A percentile compares a stretch with the other conserved stretches of the same genome.
Conservation (phyloP, 2,329 filamentous ascomycete species). For the Onygenales sp. region DNA sequence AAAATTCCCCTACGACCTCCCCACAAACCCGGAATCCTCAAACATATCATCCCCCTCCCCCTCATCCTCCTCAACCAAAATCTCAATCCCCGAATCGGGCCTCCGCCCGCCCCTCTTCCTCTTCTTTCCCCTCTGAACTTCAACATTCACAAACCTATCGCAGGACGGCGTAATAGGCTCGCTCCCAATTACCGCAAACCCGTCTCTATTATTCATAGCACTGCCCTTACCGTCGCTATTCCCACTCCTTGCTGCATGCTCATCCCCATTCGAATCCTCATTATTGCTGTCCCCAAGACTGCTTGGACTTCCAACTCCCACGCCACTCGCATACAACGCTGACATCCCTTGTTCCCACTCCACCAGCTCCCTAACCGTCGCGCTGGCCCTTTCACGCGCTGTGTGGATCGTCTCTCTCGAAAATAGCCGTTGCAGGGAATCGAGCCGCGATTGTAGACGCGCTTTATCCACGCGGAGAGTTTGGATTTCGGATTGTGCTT, state of each 20-base stretch:
- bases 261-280: constrained; percentile 13
- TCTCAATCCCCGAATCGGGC: constrained; percentile 33
- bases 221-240: constrained; percentile 8
- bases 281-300: constrained; percentile 19
- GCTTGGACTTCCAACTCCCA: constrained; percentile 1
- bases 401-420: constrained; percentile 29
- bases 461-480: constrained; percentile 26
- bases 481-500: constrained; percentile 25
- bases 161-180: constrained; percentile 36
- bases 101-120: constrained; percentile 17
- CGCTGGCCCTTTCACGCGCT: constrained; percentile 27
- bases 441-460: constrained; percentile 29
- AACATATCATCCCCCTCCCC: constrained; percentile 6
- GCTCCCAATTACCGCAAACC: constrained; percentile 17
- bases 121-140: constrained; percentile 29
- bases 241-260: constrained; percentile 5
- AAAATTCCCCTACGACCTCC: background rate
- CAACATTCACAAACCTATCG: constrained; percentile 34
- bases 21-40: background rate
- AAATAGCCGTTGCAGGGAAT: constrained; percentile 25
- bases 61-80: constrained; percentile 24
- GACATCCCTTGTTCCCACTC: constrained; percentile 12
- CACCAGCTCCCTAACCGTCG: constrained; percentile 15
- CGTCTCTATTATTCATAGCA: background rate
- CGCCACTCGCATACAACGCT: constrained; percentile 14